Base-by-base conservation (phyloP, 2,329 filamentous ascomycete genomes). In the Fusarium virguliforme region DNA sequence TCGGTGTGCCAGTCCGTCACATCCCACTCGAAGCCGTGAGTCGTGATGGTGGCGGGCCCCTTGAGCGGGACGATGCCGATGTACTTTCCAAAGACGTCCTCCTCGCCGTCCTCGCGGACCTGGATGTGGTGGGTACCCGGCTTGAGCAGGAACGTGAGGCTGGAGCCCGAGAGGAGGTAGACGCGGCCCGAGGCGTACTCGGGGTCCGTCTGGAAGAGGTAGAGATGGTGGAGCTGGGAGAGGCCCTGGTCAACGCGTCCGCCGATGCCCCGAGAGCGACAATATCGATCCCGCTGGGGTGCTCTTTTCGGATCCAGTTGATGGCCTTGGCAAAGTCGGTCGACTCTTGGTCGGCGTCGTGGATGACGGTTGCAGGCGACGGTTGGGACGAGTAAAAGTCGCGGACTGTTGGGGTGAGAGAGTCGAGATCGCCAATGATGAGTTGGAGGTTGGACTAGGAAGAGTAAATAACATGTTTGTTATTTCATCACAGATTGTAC, bases 211-310 rank as follows among this genome's bases (percentile, higher is more conserved):
- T 91, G 89, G 79, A 88, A 90, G 54, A 88, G 80, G 74, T 89
- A 95, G 50, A 98, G 86, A 78, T 98, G 93, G 79, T 97, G 94
- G 58, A 99, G 87, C 75, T 97, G 91, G 63, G 94, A 94, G 53
- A 99, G 87, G 2, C 92, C 95, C 79, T 99, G 96, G 80, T 99
- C 96, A 15, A 98, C 92, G 32, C 96, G 90, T 7, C 96, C 96
- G 46, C 94, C 94, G 1, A 98, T 87, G 2, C 95, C 94, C 95
- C 95, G 7, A 98, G 83, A 38, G 93, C 90, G 12, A 97, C 85
- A n/a, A 97, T 90, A 76, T 95, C 87, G 55, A 87, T 78, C 1
- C 76, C 71, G 24, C 68, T 32, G 6, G 81, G 65, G 43, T 79
- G 67, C 30, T 79, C 73, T 3, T 75, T 74, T 53, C 86, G 87